Conservation (phyloP, 2,329 filamentous ascomycete genomes). For the Fusarium neocosmosporiellum region DNA sequence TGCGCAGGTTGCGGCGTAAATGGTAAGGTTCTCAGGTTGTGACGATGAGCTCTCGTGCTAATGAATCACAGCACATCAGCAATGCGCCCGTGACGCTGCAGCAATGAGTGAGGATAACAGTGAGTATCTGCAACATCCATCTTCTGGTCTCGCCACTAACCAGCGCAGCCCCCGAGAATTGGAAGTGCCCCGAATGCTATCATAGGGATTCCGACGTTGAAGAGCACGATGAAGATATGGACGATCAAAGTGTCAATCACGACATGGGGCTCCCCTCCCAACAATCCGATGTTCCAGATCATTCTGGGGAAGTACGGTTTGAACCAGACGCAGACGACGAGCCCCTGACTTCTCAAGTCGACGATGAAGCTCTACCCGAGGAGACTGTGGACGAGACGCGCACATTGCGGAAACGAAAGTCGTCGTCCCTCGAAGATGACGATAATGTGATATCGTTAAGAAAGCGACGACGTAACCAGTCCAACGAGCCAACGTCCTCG, state of each 20-base stretch:
- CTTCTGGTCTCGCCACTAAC: constrained; percentile 16
- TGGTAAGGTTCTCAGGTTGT: constrained; percentile 67
- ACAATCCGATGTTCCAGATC: constrained; percentile 39
- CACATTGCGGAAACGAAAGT: constrained; percentile 84
- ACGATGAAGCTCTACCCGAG: constrained; percentile 15
- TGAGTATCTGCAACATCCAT: constrained; percentile 27
- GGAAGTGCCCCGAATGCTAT: constrained; percentile 65
- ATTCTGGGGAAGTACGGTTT: constrained; percentile 14
- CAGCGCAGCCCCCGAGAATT: constrained; percentile 54
- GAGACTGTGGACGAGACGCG: constrained; percentile 70
- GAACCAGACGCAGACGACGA: constrained; percentile 20
- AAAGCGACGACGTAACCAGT: constrained; percentile 64
- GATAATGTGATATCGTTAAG: constrained; percentile 63
- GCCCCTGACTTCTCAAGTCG: constrained; percentile 20
- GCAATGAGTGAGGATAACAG: constrained; percentile 50
- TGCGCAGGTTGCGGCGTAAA: constrained; percentile 85
- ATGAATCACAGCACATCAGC: constrained; percentile 80
- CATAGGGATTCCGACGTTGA: constrained; percentile 47
- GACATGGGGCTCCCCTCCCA: constrained; percentile 40
- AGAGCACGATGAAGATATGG: constrained; percentile 46
- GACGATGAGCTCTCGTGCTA: constrained; percentile 45
- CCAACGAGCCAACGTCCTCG: constrained; percentile 54
- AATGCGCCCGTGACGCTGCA: constrained; percentile 81
- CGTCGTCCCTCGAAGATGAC: constrained; percentile 75
- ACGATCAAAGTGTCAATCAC: constrained; percentile 37